Base-by-base conservation (phyloP, 2,329 filamentous ascomycete genomes). In the Trichoderma afroharzianum region DNA sequence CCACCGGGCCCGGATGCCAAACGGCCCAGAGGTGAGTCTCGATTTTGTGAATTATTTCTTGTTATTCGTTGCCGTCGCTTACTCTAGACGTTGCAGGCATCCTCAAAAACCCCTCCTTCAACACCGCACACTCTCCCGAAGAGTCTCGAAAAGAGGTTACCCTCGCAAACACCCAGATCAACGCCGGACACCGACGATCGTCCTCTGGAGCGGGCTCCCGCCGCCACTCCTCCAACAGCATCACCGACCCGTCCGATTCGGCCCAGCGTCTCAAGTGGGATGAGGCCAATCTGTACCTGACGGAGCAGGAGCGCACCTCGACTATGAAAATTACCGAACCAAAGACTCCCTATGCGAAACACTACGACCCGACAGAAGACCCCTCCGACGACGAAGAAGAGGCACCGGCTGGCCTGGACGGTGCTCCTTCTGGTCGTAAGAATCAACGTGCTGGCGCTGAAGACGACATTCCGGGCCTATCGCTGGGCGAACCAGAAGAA, bases 281-380 rank as follows among this genome's bases (percentile, higher is more conserved):
- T 81, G 96, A 99, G 85, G 96, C 93, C 59, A 99, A 99, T 80
- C 88, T 99, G 36, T 99, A 98, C 83, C 88, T 99, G 68, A 96
- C 96, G 8, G 96, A 99, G 84, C 95, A 98, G 82, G 94, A 98
- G 82, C 95, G 93, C 82, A 94, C 91, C 72, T 92, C 92, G 73
- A 98, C 95, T 72, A 99, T 99, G 96, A 99, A 98, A 87, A 99
- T 99, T 75, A 93, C 94, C 76, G 96, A 99, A 84, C 96, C 96
- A 73, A 99, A 99, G 87, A 99, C 96, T 8, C 96, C 96, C 5
- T 99, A 95, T 80, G 96, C 94, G 43, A 92, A 92, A 79, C 93
- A 94, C 78, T 98, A 98, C 82, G 93, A 98, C 79, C 94, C 95
- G 5, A 81, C 90, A 55, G 94, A 98, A 78, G 95, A 98, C 74